phyloP scores from a whole-genome alignment of 2,329 filamentous ascomycete genomes.

The Trichoderma sp. region DNA sequence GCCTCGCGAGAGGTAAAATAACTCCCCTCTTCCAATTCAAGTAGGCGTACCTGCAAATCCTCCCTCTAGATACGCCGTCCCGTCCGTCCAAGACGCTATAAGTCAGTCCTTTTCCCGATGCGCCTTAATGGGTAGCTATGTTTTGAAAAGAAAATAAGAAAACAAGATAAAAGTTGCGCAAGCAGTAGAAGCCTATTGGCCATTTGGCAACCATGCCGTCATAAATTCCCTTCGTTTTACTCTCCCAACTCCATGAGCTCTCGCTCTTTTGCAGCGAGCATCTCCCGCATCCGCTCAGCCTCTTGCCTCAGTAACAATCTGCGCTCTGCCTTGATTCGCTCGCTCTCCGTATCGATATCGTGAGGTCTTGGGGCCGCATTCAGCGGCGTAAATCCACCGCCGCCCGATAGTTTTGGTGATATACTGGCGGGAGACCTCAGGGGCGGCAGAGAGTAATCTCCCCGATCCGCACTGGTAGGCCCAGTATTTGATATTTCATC shows the following conservation, averaged over 20 bases:
- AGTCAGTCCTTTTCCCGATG: not conserved
- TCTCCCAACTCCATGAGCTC: slow-evolving; percentile 52
- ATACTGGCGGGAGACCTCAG: slow-evolving; percentile 45
- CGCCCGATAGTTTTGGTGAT: slow-evolving; percentile 38
- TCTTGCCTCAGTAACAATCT: slow-evolving; percentile 67
- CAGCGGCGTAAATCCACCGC: slow-evolving; percentile 38
- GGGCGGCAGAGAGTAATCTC: slow-evolving; percentile 42
- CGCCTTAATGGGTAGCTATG: not conserved
- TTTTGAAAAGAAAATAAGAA: not conserved
- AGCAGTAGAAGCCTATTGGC: slow-evolving; percentile 27
- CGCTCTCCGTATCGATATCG: slow-evolving; percentile 41
- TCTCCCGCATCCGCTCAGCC: slow-evolving; percentile 71
- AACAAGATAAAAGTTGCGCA: not conserved
- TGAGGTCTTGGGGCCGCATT: slow-evolving; percentile 29
- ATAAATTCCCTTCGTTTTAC: slow-evolving; percentile 18
- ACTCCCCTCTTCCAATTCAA: not conserved
- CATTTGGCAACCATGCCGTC: slow-evolving; percentile 25
- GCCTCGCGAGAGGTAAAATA: slow-evolving; percentile 1
- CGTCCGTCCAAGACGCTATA: not conserved
- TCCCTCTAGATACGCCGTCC: slow-evolving; percentile 1
- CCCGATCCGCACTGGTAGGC: slow-evolving; percentile 36
- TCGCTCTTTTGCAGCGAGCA: slow-evolving; percentile 70
- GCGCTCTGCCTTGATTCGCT: slow-evolving; percentile 57
- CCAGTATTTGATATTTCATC: slow-evolving; percentile 26
- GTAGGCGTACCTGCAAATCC: not conserved